These are phyloP conservation scores for Microsporum audouinii DNA, from an alignment of 2,329 filamentous ascomycete genomes.

Conservation along the genomic window DNA sequence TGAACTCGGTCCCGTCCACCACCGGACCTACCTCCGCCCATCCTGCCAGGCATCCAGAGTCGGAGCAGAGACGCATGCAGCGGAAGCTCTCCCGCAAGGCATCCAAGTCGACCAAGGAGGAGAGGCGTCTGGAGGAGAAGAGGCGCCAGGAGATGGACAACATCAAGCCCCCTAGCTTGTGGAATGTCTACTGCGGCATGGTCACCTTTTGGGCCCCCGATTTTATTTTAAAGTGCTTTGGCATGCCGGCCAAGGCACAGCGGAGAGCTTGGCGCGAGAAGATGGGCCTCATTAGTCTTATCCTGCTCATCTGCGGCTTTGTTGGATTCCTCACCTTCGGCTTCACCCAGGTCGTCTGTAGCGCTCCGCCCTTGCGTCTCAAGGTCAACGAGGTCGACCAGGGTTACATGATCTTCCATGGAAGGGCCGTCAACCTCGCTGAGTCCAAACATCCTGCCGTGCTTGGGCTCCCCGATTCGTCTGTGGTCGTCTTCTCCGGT, in stretches of 20 bases:
- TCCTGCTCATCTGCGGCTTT: constrained; percentile 71
- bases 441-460: constrained; percentile 68
- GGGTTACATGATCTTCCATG: constrained; percentile 95
- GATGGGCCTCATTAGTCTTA: constrained; percentile 92
- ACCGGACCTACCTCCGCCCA: background rate
- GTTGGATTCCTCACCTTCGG: constrained; percentile 96
- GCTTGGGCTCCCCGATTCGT: constrained; percentile 57
- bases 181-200: constrained; percentile 90
- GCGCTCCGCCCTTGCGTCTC: constrained; percentile 57
- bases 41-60: background rate
- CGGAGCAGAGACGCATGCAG: constrained; percentile 29
- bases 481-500: constrained; percentile 62
- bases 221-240: constrained; percentile 72
- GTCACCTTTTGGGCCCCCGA: constrained; percentile 92
- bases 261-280: constrained; percentile 95
- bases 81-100: constrained; percentile 56
- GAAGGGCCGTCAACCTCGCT: constrained; percentile 73
- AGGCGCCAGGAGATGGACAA: constrained; percentile 50
- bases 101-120: constrained; percentile 45
- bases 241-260: constrained; percentile 73
- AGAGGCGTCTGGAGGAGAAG: constrained; percentile 32
- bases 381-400: constrained; percentile 67
- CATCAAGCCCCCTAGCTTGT: constrained; percentile 69
- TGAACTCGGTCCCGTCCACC: background rate
- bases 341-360: constrained; percentile 82